Evolutionary conservation across 495 filamentous ascomycete genomes (phyloP).

Genomic region (Thermothielavioides terrestris): DNA sequence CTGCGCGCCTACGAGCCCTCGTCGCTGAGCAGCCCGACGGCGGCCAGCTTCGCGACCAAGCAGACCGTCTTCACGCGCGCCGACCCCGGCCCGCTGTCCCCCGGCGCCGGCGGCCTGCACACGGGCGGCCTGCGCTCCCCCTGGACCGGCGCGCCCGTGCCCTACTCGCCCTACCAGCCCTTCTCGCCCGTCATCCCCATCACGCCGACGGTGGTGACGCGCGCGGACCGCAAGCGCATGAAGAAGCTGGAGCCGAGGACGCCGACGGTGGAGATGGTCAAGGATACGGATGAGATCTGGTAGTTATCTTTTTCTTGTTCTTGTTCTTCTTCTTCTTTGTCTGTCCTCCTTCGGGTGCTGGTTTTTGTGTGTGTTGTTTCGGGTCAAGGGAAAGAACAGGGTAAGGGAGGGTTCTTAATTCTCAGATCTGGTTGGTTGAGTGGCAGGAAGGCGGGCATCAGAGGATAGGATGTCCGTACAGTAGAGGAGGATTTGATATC

Average conservation of each 20-base stretch:
- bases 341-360: not conserved
- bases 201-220: conserved; percentile 70
- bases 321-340: not conserved
- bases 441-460: not conserved
- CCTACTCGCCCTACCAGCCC: conserved; percentile 88
- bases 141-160: conserved; percentile 63
- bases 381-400: not conserved
- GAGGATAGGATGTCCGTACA: not conserved
- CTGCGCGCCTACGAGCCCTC: conserved; percentile 53
- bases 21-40: conserved; percentile 39
- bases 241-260: conserved; percentile 50
- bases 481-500: conserved; percentile 9
- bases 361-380: not conserved
- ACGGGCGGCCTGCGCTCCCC: conserved; percentile 48
- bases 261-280: conserved; percentile 47
- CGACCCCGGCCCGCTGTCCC: conserved; percentile 24
- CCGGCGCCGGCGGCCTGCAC: conserved; percentile 33
- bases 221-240: conserved; percentile 62
- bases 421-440: not conserved
- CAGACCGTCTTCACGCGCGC: conserved; percentile 66
- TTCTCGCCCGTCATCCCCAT: conserved; percentile 82
- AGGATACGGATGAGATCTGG: conserved; percentile 47
- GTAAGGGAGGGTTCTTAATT: too few relatives aligned
- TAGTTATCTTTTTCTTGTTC: not conserved
- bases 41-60: conserved; percentile 46